Percentiles rank a stretch among this genome's conserved stretches.
Conservation (phyloP, 371 early-diverging fungal genomes). For the Coemansia sp. region DNA sequence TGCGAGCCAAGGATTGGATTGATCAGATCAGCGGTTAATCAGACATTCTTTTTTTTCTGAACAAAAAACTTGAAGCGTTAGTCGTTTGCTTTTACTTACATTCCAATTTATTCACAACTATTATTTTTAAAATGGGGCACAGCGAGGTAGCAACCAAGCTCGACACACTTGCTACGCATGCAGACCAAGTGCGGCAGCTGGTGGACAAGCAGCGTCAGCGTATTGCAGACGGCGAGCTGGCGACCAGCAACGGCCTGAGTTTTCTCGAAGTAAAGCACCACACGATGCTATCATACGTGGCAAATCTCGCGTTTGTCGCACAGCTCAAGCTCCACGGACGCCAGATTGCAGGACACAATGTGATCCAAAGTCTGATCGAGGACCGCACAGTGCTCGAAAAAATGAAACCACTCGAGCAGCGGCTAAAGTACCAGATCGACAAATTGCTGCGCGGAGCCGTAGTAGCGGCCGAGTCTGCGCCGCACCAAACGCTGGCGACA, state of each 20-base stretch:
- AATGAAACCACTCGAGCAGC: conserved; percentile 89
- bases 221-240: conserved; percentile 58
- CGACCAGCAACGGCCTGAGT: conserved; percentile 77
- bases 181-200: conserved; percentile 40
- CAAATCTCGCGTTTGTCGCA: conserved; percentile 69
- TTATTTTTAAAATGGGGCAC: neutral
- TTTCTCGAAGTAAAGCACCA: conserved; percentile 86
- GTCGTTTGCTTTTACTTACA: neutral
- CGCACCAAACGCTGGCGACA: conserved; percentile 8
- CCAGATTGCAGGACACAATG: conserved; percentile 63
- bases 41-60: too few species aligned
- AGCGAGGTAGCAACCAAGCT: conserved; percentile 21
- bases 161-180: conserved; percentile 32
- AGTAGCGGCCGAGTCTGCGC: conserved; percentile 26
- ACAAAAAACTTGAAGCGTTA: too few species aligned
- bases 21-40: too few species aligned
- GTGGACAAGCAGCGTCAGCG: conserved; percentile 50
- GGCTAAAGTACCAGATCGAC: conserved; percentile 95
- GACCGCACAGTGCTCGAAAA: conserved; percentile 83
- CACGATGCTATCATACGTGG: conserved; percentile 81
- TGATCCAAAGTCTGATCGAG: conserved; percentile 71
- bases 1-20: too few species aligned
- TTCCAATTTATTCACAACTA: neutral
- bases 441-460: conserved; percentile 83
- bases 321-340: conserved; percentile 77